Conservation (phyloP, 116 monocot genomes). For the Papilionanthe hybrid region DNA sequence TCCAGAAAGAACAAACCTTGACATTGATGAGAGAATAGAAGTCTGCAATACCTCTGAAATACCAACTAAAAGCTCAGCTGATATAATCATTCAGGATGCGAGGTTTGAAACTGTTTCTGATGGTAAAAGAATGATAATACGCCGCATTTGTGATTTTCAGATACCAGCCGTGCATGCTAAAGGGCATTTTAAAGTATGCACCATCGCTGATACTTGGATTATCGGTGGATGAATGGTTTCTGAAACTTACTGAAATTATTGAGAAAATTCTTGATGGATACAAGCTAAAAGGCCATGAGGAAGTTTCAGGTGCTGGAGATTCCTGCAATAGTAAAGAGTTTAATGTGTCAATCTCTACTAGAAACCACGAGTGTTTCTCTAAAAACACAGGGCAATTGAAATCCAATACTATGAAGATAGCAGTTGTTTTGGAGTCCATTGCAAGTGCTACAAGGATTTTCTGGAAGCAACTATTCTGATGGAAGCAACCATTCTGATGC, state of each 20-base stretch:
- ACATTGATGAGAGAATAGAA: too few relatives aligned
- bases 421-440: too few relatives aligned
- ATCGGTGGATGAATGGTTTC: conserved; percentile 59
- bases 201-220: conserved; percentile 80
- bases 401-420: too few relatives aligned
- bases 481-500: too few relatives aligned
- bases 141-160: conserved; percentile 86
- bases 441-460: too few relatives aligned
- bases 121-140: conserved; percentile 65
- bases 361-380: conserved; percentile 17
- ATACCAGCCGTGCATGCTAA: conserved; percentile 78
- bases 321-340: conserved; percentile 24
- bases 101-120: conserved; percentile 7
- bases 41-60: too few relatives aligned
- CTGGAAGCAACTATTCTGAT: too few relatives aligned
- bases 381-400: conserved; percentile 12
- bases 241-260: conserved; percentile 65
- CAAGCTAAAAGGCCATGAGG: conserved; percentile 16
- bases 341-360: conserved; percentile 14
- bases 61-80: too few relatives aligned
- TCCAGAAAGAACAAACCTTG: too few relatives aligned
- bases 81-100: too few relatives aligned
- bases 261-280: conserved; percentile 58
- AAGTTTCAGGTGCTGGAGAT: conserved; percentile 4
- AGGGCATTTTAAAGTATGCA: conserved; percentile 79